Percentiles rank a stretch among this genome's conserved stretches.
Conservation (phyloP, 257 asterid genomes). For the Salvia hispanica region DNA sequence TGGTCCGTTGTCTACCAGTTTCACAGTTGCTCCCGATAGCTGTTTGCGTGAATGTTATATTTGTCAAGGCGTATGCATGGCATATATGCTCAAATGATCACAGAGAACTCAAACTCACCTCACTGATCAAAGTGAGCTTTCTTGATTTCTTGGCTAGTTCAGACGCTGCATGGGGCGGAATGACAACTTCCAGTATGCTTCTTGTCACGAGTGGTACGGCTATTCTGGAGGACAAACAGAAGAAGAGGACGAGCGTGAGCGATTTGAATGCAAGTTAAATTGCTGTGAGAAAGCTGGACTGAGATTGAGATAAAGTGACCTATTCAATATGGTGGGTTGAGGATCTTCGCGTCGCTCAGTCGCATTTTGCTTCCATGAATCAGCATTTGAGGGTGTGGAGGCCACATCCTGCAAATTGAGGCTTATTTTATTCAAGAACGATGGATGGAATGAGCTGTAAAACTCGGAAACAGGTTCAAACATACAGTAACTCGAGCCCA, state of each 20-base stretch:
- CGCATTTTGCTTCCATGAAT: constrained; percentile 54
- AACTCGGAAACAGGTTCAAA: too few relatives aligned
- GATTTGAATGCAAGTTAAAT: not conserved
- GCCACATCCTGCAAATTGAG: constrained; percentile 58
- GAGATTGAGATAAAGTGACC: constrained; percentile 43
- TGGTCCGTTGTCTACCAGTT: constrained; percentile 66
- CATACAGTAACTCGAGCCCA: not conserved
- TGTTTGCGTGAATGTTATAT: constrained; percentile 33
- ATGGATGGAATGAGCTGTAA: constrained; percentile 17
- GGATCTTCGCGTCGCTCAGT: constrained; percentile 66
- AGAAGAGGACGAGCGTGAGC: constrained; percentile 9
- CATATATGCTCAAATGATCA: not conserved
- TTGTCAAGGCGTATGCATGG: constrained; percentile 18
- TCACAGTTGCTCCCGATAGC: constrained; percentile 90
- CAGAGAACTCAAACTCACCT: constrained; percentile 47
- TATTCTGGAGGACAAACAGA: constrained; percentile 38
- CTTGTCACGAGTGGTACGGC: constrained; percentile 80
- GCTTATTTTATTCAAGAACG: constrained; percentile 6
- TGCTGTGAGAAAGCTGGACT: not conserved
- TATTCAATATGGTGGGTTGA: constrained; percentile 55
- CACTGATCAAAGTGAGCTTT: constrained; percentile 81
- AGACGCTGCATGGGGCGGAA: constrained; percentile 80
- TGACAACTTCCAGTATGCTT: constrained; percentile 83
- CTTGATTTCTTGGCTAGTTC: constrained; percentile 75
- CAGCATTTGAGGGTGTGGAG: constrained; percentile 44